A percentile compares a stretch with the other conserved stretches of the same genome.
Conservation (phyloP, 257 asterid species). For the Marsdenia floribunda region DNA sequence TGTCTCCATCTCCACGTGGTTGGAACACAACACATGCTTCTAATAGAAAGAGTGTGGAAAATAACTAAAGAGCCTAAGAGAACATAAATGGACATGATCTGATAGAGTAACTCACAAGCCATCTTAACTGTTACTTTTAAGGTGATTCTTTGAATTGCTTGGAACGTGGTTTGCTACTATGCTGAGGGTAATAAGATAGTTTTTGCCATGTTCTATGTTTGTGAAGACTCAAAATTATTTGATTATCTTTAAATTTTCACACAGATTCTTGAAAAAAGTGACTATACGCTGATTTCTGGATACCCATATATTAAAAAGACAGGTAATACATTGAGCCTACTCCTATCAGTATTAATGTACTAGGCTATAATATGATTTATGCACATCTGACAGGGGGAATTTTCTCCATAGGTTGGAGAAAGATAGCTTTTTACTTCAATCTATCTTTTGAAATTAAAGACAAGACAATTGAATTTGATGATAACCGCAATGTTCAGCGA, state of each 20-base stretch:
- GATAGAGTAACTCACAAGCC: background rate
- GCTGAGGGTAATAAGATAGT: background rate
- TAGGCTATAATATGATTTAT: slow-evolving; percentile 6
- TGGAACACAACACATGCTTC: background rate
- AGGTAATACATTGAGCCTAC: slow-evolving; percentile 37
- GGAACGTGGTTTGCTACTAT: slow-evolving; percentile 1
- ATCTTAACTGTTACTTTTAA: background rate
- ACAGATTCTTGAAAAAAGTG: slow-evolving; percentile 90
- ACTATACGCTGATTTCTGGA: slow-evolving; percentile 76
- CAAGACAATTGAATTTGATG: slow-evolving; percentile 90
- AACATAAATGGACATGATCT: background rate
- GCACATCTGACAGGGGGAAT: slow-evolving; percentile 6
- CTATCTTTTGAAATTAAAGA: slow-evolving; percentile 88
- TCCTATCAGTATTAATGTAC: slow-evolving; percentile 4
- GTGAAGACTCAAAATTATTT: slow-evolving; percentile 1
- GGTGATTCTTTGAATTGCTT: background rate
- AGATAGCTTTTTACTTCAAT: slow-evolving; percentile 96
- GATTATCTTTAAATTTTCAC: slow-evolving; percentile 16
- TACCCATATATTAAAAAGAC: slow-evolving; percentile 67
- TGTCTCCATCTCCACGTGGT: too few relatives aligned
- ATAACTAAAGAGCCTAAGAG: background rate
- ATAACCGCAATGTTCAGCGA: slow-evolving; percentile 75
- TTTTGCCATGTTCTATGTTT: slow-evolving; percentile 11
- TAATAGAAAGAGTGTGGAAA: background rate
- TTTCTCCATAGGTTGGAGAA: slow-evolving; percentile 78